Evolutionary conservation across 495 filamentous ascomycete species (phyloP).

Genomic region (Rusavskia elegans): DNA sequence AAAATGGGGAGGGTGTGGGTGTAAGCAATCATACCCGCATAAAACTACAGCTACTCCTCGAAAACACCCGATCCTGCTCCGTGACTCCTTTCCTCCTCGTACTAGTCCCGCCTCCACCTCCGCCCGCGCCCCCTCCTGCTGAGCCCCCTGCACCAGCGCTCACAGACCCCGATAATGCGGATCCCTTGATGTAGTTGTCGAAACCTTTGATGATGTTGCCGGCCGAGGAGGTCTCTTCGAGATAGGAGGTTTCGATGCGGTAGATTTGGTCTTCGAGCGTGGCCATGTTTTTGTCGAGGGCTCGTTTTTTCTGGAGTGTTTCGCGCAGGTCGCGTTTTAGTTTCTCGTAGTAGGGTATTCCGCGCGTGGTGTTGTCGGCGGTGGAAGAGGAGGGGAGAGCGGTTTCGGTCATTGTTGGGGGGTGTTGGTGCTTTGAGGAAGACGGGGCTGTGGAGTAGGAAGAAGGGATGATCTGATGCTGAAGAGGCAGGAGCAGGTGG

Average conservation of each 20-base stretch:
- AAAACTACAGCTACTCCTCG: constrained; percentile 33
- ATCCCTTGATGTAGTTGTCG: constrained; percentile 91
- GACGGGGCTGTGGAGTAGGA: background rate
- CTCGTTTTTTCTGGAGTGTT: constrained; percentile 47
- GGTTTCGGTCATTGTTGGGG: constrained; percentile 36
- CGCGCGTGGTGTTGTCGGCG: constrained; percentile 23
- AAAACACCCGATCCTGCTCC: constrained; percentile 36
- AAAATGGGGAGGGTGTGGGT: background rate
- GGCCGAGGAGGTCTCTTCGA: constrained; percentile 66
- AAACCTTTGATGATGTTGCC: constrained; percentile 97
- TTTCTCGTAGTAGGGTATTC: constrained; percentile 58
- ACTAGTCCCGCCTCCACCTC: constrained; percentile 3
- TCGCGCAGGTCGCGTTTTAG: constrained; percentile 52
- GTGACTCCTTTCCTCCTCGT: constrained; percentile 31
- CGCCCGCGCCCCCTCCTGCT: background rate
- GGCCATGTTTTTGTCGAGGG: constrained; percentile 49
- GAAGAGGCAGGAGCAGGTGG: no score
- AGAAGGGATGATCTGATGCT: background rate
- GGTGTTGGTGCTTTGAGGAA: background rate
- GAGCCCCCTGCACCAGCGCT: constrained; percentile 16
- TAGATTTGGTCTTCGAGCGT: constrained; percentile 70
- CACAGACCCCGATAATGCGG: constrained; percentile 21
- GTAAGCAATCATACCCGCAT: constrained; percentile 24
- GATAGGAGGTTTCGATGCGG: constrained; percentile 70
- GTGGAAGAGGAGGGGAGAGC: constrained; percentile 20